A percentile compares a stretch with the other conserved stretches of the same genome.
Evolutionary conservation across 1,284 basidiomycete species (phyloP).

Genomic region (Trichosporon inkin): DNA sequence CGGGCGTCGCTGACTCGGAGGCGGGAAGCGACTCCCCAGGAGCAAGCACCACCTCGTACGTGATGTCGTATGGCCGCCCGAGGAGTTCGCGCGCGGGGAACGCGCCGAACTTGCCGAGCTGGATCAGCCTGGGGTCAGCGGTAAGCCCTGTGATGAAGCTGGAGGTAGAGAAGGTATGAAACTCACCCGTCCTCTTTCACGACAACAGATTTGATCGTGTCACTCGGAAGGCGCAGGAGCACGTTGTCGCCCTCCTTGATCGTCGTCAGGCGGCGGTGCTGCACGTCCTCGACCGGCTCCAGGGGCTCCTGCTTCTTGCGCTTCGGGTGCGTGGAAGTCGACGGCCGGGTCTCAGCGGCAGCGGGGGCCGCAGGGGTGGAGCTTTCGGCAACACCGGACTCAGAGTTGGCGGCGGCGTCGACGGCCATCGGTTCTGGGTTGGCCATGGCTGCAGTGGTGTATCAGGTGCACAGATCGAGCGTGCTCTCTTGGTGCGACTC

Average conservation of each 20-base stretch:
- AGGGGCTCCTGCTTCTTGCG: constrained; percentile 10
- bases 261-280: constrained; percentile 37
- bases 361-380: background rate
- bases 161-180: background rate
- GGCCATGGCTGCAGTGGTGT: background rate
- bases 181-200: constrained; percentile 45
- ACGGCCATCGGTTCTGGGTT: background rate
- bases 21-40: constrained; percentile 12
- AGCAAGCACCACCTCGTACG: constrained; percentile 49
- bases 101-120: constrained; percentile 52
- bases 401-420: background rate
- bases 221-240: constrained; percentile 51
- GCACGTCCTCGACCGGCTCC: constrained; percentile 36
- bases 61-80: constrained; percentile 52
- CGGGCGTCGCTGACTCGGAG: constrained; percentile 7
- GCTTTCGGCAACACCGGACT: background rate
- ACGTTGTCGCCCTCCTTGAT: constrained; percentile 52
- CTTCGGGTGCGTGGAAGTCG: background rate
- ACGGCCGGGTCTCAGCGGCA: background rate
- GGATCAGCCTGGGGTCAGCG: constrained; percentile 37
- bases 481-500: background rate
- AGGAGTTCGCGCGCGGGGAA: constrained; percentile 51
- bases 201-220: constrained; percentile 50
- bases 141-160: no score
- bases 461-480: no score